Evolutionary conservation across 2,329 filamentous ascomycete genomes (phyloP).

Genomic region (Xylaria sp.): DNA sequence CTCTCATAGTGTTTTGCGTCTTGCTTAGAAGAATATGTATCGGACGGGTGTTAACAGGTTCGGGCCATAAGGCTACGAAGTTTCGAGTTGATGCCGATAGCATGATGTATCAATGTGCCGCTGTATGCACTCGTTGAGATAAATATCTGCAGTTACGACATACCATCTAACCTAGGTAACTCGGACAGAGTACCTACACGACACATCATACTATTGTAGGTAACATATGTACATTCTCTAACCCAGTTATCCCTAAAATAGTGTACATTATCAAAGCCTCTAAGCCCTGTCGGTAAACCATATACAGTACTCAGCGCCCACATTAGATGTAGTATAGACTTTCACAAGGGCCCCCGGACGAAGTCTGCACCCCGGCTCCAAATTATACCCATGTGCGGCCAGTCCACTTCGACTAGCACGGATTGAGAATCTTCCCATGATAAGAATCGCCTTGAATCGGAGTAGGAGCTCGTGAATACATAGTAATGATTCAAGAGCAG

Average conservation of each 20-base stretch:
- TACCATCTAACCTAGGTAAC: neutral
- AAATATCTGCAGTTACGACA: constrained; percentile 13
- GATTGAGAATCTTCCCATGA: constrained; percentile 43
- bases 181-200: constrained; percentile 14
- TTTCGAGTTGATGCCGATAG: constrained; percentile 19
- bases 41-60: constrained; percentile 18
- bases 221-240: constrained; percentile 34
- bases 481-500: constrained; percentile 33
- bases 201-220: neutral
- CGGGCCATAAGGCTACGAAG: constrained; percentile 34
- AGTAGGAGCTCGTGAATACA: constrained; percentile 24
- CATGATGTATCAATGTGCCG: constrained; percentile 17
- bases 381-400: constrained; percentile 47
- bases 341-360: constrained; percentile 45
- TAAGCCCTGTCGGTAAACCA: constrained; percentile 48
- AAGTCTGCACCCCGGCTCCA: constrained; percentile 50
- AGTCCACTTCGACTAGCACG: constrained; percentile 43
- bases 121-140: constrained; percentile 13
- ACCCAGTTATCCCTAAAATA: constrained; percentile 30
- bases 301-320: constrained; percentile 42
- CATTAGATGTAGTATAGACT: constrained; percentile 35
- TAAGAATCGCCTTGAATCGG: constrained; percentile 46
- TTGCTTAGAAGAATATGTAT: constrained; percentile 17
- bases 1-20: constrained; percentile 26
- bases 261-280: constrained; percentile 46